Evolutionary conservation across 139 green algal species (phyloP).

Genomic region (Closterium sp.): DNA sequence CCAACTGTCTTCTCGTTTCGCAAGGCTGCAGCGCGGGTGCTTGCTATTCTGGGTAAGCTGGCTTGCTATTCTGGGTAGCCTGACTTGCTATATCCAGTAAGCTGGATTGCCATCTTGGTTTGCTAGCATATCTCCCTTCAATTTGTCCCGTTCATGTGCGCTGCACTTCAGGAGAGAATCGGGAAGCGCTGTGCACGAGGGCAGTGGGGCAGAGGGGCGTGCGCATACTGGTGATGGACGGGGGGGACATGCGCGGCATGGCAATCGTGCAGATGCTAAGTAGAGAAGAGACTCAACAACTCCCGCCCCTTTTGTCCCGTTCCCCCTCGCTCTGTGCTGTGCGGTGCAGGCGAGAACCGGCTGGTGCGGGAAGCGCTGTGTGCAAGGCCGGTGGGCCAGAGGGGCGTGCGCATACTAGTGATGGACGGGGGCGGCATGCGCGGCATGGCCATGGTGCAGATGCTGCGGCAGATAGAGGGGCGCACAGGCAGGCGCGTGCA

Average conservation of each 20-base stretch:
- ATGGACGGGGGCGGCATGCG: slow-evolving; percentile 96
- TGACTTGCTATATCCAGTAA: not conserved
- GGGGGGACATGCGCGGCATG: slow-evolving; percentile 84
- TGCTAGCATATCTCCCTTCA: not conserved
- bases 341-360: slow-evolving; percentile 67
- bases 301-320: not conserved
- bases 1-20: not conserved
- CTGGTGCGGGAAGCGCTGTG: slow-evolving; percentile 56
- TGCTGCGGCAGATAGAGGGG: slow-evolving; percentile 74
- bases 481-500: slow-evolving; percentile 65
- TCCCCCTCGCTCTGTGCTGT: not conserved
- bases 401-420: slow-evolving; percentile 84
- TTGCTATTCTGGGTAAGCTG: slow-evolving; percentile 70
- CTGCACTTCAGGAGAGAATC: slow-evolving; percentile 66
- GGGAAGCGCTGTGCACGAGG: slow-evolving; percentile 49
- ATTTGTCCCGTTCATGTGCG: not conserved
- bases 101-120: not conserved
- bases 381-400: slow-evolving; percentile 56
- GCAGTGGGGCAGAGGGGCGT: slow-evolving; percentile 70
- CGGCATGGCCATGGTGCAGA: slow-evolving; percentile 69
- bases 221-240: slow-evolving; percentile 88
- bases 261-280: slow-evolving; percentile 72
- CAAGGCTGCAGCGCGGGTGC: slow-evolving; percentile 57
- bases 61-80: not conserved
- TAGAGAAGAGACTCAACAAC: slow-evolving; percentile 61